Evolutionary conservation across 2,329 filamentous ascomycete genomes (phyloP).

Genomic region (Knufia petricola): DNA sequence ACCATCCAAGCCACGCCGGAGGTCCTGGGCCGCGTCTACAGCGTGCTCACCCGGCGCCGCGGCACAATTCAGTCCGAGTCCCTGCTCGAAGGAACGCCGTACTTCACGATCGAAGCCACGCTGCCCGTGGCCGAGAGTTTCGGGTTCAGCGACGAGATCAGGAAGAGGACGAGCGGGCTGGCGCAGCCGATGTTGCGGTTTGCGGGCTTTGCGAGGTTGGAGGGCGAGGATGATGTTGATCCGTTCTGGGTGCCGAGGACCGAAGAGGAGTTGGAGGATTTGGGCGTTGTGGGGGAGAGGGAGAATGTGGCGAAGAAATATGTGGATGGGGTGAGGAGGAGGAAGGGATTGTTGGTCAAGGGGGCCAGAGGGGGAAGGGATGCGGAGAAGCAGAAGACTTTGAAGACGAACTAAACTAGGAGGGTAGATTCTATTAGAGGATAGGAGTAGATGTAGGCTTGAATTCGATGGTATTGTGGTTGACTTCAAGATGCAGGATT

Average conservation of each 20-base stretch:
- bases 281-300: conserved; percentile 83
- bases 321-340: conserved; percentile 75
- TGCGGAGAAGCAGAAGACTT: conserved; percentile 82
- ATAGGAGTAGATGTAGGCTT: not conserved
- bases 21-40: conserved; percentile 89
- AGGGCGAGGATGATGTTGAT: conserved; percentile 58
- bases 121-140: conserved; percentile 92
- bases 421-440: too few species aligned
- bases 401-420: conserved; percentile 51
- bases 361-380: conserved; percentile 65
- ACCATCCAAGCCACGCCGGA: conserved; percentile 90
- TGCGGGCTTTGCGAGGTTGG: conserved; percentile 76
- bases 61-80: conserved; percentile 82
- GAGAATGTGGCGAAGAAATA: conserved; percentile 96
- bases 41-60: conserved; percentile 87
- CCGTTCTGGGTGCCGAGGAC: conserved; percentile 97
- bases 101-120: conserved; percentile 84
- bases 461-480: not conserved
- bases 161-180: conserved; percentile 82
- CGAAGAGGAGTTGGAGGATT: conserved; percentile 90
- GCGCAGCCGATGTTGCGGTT: conserved; percentile 91
- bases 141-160: conserved; percentile 91
- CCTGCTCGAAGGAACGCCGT: conserved; percentile 90
- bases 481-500: too few species aligned
- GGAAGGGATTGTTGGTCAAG: conserved; percentile 82